Evolutionary conservation across 1,139 yeast species (phyloP), one percentile per base, ranked within the genome.

Genomic region (Kodamaea suecica): DNA sequence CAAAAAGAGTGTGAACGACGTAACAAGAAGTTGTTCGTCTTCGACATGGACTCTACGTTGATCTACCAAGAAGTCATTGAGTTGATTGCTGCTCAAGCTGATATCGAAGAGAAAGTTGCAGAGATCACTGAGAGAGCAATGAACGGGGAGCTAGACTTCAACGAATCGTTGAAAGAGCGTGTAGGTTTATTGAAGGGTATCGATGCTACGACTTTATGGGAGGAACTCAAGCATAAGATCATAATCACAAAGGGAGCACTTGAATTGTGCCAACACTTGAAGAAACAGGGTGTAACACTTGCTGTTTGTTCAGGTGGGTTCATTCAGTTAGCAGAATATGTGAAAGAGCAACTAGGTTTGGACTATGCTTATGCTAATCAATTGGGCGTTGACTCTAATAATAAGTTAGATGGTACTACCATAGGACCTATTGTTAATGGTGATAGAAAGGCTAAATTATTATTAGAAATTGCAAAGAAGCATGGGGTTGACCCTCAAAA

Each of bases 1-100:
- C 76, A 70, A 42, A 39, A 44, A 4, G 34, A 44, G 2, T 44
- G 37, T 3, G 34, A 46, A 5, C 53, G 88, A 49, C 62, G 66
- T 45, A 43, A 60, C 35, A 84, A 83, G 53, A 75, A 77, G 48
- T 67, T 92, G 33, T 80, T 86, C 43, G 86, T 94, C 14, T 94
- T 94, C 52, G 98, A 94, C 52, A 94, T 94, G 98, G 99, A 94
- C 63, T 90, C 97, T 1, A 94, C 98, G 0, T 66, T 94, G 54
- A 94, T 94, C 47, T 82, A 85, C 58, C 97, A 94, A 61, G 99
- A 94, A 61, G 97, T 92, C 31, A 92, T 92, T 47, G 99, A 94
- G 55, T 65, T 92, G 54, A 90, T 94, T 47, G 98, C 98, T 3
- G 87, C 84, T 0, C 79, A 81, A 47, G 95, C 92, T n/a, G 70